Percentiles rank a stretch among this genome's conserved stretches.
These are phyloP conservation scores for Penicillium lagena DNA, from an alignment of 495 filamentous ascomycete species.

Conservation along the genomic window DNA sequence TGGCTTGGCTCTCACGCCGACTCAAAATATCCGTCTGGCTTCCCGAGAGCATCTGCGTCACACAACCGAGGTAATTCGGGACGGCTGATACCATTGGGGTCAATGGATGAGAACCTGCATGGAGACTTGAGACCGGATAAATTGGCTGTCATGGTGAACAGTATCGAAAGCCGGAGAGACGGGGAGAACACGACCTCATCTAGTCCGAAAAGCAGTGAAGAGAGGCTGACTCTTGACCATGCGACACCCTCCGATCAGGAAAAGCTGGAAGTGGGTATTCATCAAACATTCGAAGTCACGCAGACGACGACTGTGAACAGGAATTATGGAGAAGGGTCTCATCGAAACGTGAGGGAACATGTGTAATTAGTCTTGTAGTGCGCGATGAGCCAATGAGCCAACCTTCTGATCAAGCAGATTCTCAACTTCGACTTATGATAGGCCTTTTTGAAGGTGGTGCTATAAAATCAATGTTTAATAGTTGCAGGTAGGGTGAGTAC, in stretches of 20 bases:
- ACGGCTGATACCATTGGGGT: conserved; percentile 20
- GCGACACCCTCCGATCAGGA: neutral
- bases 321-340: conserved; percentile 3
- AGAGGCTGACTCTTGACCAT: conserved; percentile 20
- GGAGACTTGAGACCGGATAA: conserved; percentile 31
- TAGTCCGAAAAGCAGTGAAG: conserved; percentile 28
- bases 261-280: conserved; percentile 25
- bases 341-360: conserved; percentile 15
- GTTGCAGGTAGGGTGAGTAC: too few species aligned
- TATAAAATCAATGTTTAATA: too few species aligned
- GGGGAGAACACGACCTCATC: conserved; percentile 12
- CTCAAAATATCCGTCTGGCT: conserved; percentile 14
- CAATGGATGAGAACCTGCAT: conserved; percentile 16
- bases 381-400: too few species aligned
- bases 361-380: conserved; percentile 12
- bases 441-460: too few species aligned
- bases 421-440: too few species aligned
- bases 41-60: conserved; percentile 18
- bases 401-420: too few species aligned
- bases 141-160: conserved; percentile 31
- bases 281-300: conserved; percentile 31
- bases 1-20: conserved; percentile 22
- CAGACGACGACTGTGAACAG: conserved; percentile 19
- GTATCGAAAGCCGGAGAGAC: conserved; percentile 28
- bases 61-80: conserved; percentile 3